Percentiles rank a stretch among this genome's conserved stretches.
phyloP scores from a whole-genome alignment of 768 basidiomycete species.

The Hemileccinum rubropunctum region DNA sequence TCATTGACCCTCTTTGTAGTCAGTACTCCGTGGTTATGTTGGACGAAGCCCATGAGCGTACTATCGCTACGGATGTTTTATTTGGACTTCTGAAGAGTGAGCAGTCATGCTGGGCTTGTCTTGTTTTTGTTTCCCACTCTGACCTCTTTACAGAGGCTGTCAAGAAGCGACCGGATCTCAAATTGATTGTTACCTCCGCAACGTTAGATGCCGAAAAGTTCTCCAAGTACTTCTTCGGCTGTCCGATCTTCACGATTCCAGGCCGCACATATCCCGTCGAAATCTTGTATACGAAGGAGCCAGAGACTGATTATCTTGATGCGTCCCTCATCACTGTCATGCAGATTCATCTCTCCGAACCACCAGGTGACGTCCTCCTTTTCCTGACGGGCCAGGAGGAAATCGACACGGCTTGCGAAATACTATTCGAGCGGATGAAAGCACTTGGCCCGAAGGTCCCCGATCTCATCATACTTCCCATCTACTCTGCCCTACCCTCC shows the following conservation, averaged over 20 bases:
- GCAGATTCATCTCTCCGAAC: conserved; percentile 99
- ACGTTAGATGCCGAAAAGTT: conserved; percentile 99
- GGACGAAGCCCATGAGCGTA: conserved; percentile 98
- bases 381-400: conserved; percentile 99
- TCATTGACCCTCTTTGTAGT: conserved; percentile 92
- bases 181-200: conserved; percentile 97
- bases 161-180: conserved; percentile 91
- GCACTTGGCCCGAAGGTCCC: conserved; percentile 98
- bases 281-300: conserved; percentile 97
- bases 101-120: conserved; percentile 7
- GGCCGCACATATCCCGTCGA: conserved; percentile 99
- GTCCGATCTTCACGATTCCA: conserved; percentile 99
- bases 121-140: conserved; percentile 13
- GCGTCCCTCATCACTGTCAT: conserved; percentile 98
- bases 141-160: conserved; percentile 68
- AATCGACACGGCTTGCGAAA: conserved; percentile 97
- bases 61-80: conserved; percentile 96
- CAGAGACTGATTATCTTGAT: conserved; percentile 95
- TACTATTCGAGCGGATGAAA: conserved; percentile 98
- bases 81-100: conserved; percentile 85
- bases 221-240: conserved; percentile 97
- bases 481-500: conserved; percentile 96
- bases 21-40: conserved; percentile 96
- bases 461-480: conserved; percentile 93
- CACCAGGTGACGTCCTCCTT: conserved; percentile 92